phyloP scores from a whole-genome alignment of 495 filamentous ascomycete species.

The Xylaria venustula region DNA sequence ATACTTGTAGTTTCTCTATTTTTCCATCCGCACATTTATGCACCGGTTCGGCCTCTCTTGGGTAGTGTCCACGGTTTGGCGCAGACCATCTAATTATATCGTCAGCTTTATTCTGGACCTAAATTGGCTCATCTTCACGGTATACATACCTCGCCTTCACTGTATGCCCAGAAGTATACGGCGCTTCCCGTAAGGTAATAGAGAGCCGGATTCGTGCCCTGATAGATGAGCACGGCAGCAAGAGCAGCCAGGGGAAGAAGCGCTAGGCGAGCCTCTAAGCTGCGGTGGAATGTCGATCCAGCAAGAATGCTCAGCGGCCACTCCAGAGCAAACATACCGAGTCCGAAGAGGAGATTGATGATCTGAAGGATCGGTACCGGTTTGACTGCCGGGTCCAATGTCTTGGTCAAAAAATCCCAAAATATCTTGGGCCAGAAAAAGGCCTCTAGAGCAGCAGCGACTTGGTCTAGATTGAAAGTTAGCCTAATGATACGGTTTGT shows the following conservation, averaged over 20 bases:
- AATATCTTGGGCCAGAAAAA: slow-evolving; percentile 99
- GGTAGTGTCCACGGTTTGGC: slow-evolving; percentile 54
- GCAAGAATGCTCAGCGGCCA: slow-evolving; percentile 74
- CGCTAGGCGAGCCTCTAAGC: slow-evolving; percentile 80
- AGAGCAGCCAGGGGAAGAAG: slow-evolving; percentile 81
- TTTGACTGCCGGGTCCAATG: slow-evolving; percentile 80
- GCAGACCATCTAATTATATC: slow-evolving; percentile 42
- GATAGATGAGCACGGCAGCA: slow-evolving; percentile 76
- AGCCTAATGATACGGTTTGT: slow-evolving; percentile 9
- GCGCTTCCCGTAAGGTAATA: slow-evolving; percentile 87
- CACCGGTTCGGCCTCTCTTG: slow-evolving; percentile 38
- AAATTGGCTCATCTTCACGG: too few species aligned
- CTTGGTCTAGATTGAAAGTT: slow-evolving; percentile 64
- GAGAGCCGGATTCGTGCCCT: slow-evolving; percentile 85
- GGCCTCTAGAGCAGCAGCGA: slow-evolving; percentile 76
- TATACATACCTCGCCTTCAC: slow-evolving; percentile 81
- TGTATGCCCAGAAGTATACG: slow-evolving; percentile 96
- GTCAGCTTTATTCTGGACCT: neutral
- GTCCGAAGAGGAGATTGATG: slow-evolving; percentile 87
- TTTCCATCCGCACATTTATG: too few species aligned
- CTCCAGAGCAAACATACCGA: slow-evolving; percentile 83
- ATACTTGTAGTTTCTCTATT: too few species aligned
- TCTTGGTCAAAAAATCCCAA: slow-evolving; percentile 94
- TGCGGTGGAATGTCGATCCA: slow-evolving; percentile 74
- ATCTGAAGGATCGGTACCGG: slow-evolving; percentile 89